A percentile compares a stretch with the other conserved stretches of the same genome.
These are phyloP conservation scores for Zelopaecilomyces penicillatus DNA, from an alignment of 2,329 filamentous ascomycete genomes.

Conservation along the genomic window DNA sequence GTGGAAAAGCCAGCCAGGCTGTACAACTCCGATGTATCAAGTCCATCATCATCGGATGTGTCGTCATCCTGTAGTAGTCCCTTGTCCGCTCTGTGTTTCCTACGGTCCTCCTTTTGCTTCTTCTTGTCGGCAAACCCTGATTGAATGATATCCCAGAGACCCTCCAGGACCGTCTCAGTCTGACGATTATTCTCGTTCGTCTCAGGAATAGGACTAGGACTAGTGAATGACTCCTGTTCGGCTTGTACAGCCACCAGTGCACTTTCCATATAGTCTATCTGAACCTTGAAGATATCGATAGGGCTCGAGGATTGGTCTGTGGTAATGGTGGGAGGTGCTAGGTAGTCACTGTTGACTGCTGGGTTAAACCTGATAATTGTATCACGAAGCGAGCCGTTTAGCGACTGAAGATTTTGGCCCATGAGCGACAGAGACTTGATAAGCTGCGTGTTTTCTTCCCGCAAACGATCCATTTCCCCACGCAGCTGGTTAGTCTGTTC, in stretches of 20 bases:
- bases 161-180: slow-evolving; percentile 45
- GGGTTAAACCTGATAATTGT: slow-evolving; percentile 59
- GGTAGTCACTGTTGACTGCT: slow-evolving; percentile 38
- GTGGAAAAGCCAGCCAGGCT: slow-evolving; percentile 67
- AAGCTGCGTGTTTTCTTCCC: slow-evolving; percentile 37
- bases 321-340: slow-evolving; percentile 30
- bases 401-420: slow-evolving; percentile 49
- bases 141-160: slow-evolving; percentile 50
- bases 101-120: slow-evolving; percentile 45
- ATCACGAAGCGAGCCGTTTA: slow-evolving; percentile 59
- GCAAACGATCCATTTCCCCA: slow-evolving; percentile 37
- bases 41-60: slow-evolving; percentile 53
- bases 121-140: slow-evolving; percentile 44
- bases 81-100: slow-evolving; percentile 45
- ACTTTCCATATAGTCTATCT: slow-evolving; percentile 64
- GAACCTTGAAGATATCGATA: slow-evolving; percentile 40
- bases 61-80: slow-evolving; percentile 52
- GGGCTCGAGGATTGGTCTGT: slow-evolving; percentile 26
- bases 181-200: slow-evolving; percentile 35
- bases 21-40: slow-evolving; percentile 53
- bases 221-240: slow-evolving; percentile 39
- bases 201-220: slow-evolving; percentile 3
- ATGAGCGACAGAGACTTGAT: slow-evolving; percentile 6
- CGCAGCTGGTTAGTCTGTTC: slow-evolving; percentile 44
- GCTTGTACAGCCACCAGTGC: slow-evolving; percentile 53